Evolutionary conservation across 352 stramenopile species (phyloP).

Genomic region (Phytophthora europaea): DNA sequence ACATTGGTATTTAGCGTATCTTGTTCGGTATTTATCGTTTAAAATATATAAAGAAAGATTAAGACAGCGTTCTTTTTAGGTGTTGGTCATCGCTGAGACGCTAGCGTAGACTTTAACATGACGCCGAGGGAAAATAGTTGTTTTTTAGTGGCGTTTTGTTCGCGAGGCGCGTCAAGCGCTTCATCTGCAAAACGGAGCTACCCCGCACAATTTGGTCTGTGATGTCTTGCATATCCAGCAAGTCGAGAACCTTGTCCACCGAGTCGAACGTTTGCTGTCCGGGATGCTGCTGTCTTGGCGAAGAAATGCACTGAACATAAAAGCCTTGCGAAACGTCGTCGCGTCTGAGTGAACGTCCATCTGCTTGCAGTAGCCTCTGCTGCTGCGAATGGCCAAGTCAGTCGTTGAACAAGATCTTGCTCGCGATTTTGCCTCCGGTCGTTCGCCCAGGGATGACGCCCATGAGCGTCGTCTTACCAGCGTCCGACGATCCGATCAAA

Average conservation of each 20-base stretch:
- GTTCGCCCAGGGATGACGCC: conserved; percentile 22
- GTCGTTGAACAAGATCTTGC: conserved; percentile 15
- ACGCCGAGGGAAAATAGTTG: too few species aligned
- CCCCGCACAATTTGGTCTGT: conserved; percentile 60
- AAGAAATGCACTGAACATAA: conserved; percentile 70
- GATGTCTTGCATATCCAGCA: conserved; percentile 89
- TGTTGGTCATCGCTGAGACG: too few species aligned
- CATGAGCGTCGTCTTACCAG: conserved; percentile 18
- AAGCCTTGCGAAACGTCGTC: conserved; percentile 14
- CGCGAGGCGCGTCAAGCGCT: too few species aligned
- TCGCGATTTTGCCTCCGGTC: conserved; percentile 10
- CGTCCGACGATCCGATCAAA: conserved; percentile 13
- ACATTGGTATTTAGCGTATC: too few species aligned
- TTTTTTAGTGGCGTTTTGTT: too few species aligned
- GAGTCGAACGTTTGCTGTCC: conserved; percentile 40
- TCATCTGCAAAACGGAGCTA: too few species aligned
- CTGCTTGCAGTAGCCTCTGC: conserved; percentile 28
- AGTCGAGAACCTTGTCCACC: conserved; percentile 40
- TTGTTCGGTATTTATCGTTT: too few species aligned
- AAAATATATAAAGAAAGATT: too few species aligned
- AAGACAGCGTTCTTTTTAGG: too few species aligned
- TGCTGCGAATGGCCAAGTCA: conserved; percentile 15
- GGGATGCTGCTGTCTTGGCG: conserved; percentile 48
- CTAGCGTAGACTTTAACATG: too few species aligned
- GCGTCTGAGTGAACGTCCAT: conserved; percentile 23